A percentile compares a stretch with the other conserved stretches of the same genome.
phyloP scores from a whole-genome alignment of 148 eudicot genomes.

The Salicornia ramosissima region DNA sequence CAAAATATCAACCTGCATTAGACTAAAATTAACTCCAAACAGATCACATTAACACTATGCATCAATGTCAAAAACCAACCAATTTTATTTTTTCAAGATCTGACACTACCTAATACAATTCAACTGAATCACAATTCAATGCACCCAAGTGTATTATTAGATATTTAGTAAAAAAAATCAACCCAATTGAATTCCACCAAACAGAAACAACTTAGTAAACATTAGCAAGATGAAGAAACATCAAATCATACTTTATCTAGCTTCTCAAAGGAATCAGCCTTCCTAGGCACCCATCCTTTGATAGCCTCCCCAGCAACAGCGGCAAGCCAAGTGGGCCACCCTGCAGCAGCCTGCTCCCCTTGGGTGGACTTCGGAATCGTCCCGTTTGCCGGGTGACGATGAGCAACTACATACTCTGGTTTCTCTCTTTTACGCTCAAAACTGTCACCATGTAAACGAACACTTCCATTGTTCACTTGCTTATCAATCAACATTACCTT shows the following conservation, averaged over 20 bases:
- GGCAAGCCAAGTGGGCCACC: slow-evolving; percentile 86
- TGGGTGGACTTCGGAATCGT: slow-evolving; percentile 46
- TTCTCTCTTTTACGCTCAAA: slow-evolving; percentile 52
- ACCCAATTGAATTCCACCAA: neutral
- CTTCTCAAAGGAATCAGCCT: slow-evolving; percentile 85
- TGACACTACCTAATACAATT: no score
- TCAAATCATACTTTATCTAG: slow-evolving; percentile 56
- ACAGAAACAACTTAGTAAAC: neutral
- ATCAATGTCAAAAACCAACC: slow-evolving; percentile 13
- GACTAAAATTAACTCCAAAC: neutral
- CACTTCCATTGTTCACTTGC: slow-evolving; percentile 39
- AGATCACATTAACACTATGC: neutral
- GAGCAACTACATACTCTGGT: slow-evolving; percentile 27
- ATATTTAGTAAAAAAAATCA: neutral
- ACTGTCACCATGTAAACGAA: slow-evolving; percentile 38
- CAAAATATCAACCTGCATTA: neutral
- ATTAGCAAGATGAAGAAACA: neutral
- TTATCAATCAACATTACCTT: slow-evolving; percentile 65
- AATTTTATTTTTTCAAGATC: no score
- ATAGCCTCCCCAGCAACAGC: slow-evolving; percentile 84
- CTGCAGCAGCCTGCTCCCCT: slow-evolving; percentile 83
- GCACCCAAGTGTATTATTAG: neutral
- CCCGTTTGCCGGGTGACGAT: slow-evolving; percentile 40
- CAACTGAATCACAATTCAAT: neutral
- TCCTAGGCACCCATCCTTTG: slow-evolving; percentile 75